Conservation (phyloP, 1,284 basidiomycete genomes). For the Inonotus obliquus region DNA sequence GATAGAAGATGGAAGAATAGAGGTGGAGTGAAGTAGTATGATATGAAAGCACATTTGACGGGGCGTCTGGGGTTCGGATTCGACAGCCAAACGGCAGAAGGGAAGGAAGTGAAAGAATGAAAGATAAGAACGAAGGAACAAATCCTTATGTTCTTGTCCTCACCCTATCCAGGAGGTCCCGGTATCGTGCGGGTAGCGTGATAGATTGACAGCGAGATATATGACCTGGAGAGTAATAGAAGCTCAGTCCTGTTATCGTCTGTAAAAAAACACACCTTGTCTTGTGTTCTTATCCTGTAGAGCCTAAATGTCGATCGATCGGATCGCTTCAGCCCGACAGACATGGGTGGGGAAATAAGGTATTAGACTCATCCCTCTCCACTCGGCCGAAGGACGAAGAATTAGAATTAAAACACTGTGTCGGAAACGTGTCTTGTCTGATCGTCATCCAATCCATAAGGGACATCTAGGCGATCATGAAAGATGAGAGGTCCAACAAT, state of each 20-base stretch:
- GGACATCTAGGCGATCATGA: not conserved
- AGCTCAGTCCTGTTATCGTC: too few relatives aligned
- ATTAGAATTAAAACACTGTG: not conserved
- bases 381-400: not conserved
- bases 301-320: not conserved
- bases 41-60: not conserved
- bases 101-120: not conserved
- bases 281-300: too few relatives aligned
- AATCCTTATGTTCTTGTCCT: too few relatives aligned
- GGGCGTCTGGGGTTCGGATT: not conserved
- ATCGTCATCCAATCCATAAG: too few relatives aligned
- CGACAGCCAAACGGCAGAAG: not conserved
- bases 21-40: not conserved
- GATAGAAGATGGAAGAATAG: too few relatives aligned
- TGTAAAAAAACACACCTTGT: too few relatives aligned
- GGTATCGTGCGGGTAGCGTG: not conserved
- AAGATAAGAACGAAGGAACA: too few relatives aligned
- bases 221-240: not conserved
- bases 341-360: not conserved
- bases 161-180: not conserved
- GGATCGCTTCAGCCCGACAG: not conserved
- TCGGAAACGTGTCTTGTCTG: not conserved
- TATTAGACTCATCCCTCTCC: not conserved
- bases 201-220: not conserved
- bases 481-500: not conserved